These are phyloP conservation scores for Kwoniella pini DNA, from an alignment of 768 basidiomycete genomes.

Conservation along the genomic window DNA sequence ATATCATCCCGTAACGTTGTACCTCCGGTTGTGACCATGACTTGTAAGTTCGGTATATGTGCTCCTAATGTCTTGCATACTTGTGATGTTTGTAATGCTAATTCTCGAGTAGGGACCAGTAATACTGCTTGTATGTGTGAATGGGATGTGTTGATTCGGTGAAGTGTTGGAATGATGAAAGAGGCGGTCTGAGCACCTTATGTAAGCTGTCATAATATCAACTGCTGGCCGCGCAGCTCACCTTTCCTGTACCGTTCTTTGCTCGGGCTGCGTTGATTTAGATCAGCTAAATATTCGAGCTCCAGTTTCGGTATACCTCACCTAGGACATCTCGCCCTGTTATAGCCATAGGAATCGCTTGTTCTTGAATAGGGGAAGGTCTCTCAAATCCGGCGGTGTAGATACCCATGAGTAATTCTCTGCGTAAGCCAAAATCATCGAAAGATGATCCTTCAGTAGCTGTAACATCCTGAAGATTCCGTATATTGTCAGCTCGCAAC, in stretches of 20 bases:
- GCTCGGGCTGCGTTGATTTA: slow-evolving; percentile 34
- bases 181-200: slow-evolving; percentile 76
- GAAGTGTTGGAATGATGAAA: slow-evolving; percentile 95
- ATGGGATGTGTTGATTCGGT: slow-evolving; percentile 80
- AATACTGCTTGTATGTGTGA: slow-evolving; percentile 93
- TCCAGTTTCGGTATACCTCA: too few relatives aligned
- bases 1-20: slow-evolving; percentile 99
- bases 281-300: too few relatives aligned
- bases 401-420: slow-evolving; percentile 98
- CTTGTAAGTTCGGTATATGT: slow-evolving; percentile 82
- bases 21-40: slow-evolving; percentile 99
- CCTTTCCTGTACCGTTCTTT: slow-evolving; percentile 68
- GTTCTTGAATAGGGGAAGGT: slow-evolving; percentile 98
- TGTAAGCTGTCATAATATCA: slow-evolving; percentile 8
- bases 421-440: slow-evolving; percentile 86
- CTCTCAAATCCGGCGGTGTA: slow-evolving; percentile 92
- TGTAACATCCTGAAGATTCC: slow-evolving; percentile 69
- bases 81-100: slow-evolving; percentile 97
- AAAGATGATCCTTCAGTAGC: slow-evolving; percentile 92
- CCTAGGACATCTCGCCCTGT: slow-evolving; percentile 77
- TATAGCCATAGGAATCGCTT: slow-evolving; percentile 93
- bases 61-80: slow-evolving; percentile 97
- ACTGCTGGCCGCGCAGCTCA: slow-evolving; percentile 11
- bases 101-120: slow-evolving; percentile 97
- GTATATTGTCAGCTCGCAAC: not conserved